phyloP scores from a whole-genome alignment of 768 basidiomycete genomes.

The Suillus weaverae region DNA sequence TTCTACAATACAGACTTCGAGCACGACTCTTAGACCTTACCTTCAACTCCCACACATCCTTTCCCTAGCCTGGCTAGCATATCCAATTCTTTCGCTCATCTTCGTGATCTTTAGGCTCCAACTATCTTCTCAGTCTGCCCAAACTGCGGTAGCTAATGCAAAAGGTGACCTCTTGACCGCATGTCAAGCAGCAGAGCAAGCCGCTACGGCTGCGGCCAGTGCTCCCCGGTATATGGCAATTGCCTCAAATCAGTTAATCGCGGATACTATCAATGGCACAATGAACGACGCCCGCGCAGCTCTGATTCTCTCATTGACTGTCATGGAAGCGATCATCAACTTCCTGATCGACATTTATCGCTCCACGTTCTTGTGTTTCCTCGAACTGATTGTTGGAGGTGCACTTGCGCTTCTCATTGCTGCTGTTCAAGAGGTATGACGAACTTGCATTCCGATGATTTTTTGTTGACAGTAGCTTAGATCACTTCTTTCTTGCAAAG shows the following conservation, averaged over 20 bases:
- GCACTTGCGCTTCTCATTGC: conserved; percentile 76
- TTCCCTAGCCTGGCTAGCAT: conserved; percentile 88
- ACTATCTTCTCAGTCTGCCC: conserved; percentile 67
- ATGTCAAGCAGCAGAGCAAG: conserved; percentile 82
- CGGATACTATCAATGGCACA: conserved; percentile 75
- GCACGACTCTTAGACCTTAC: conserved; percentile 68
- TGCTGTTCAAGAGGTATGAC: conserved; percentile 78
- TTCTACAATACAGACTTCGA: conserved; percentile 31
- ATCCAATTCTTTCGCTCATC: conserved; percentile 84
- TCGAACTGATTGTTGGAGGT: conserved; percentile 86
- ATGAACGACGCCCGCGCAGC: conserved; percentile 75
- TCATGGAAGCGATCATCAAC: conserved; percentile 86
- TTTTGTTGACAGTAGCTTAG: conserved; percentile 39
- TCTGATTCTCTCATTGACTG: conserved; percentile 71
- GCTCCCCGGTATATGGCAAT: conserved; percentile 88
- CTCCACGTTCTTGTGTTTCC: conserved; percentile 90
- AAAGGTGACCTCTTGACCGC: conserved; percentile 78
- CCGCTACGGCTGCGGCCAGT: conserved; percentile 79
- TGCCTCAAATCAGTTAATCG: conserved; percentile 78
- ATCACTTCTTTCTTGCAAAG: conserved; percentile 67
- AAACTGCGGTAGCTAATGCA: conserved; percentile 64
- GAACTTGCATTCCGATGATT: not conserved
- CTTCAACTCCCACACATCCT: conserved; percentile 81
- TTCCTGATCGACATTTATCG: conserved; percentile 93
- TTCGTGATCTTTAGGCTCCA: conserved; percentile 85